These are phyloP conservation scores for Didymella glomerata DNA, from an alignment of 2,329 filamentous ascomycete genomes.

Conservation along the genomic window DNA sequence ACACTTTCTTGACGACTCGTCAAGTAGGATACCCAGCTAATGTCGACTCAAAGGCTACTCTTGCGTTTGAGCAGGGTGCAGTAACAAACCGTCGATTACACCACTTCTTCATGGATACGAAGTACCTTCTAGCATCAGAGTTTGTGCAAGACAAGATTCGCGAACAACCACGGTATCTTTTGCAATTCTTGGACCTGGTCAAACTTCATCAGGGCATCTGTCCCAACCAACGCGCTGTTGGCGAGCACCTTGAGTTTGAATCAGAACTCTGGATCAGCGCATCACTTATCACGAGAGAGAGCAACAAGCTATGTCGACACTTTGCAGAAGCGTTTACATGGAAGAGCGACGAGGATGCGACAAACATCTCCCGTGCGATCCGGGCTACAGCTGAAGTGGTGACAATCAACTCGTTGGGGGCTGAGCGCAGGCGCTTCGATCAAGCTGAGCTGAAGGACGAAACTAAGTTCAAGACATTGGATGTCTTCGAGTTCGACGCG, in stretches of 20 bases:
- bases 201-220: constrained; percentile 98
- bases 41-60: constrained; percentile 82
- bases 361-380: constrained; percentile 74
- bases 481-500: constrained; percentile 80
- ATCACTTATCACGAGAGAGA: constrained; percentile 90
- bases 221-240: constrained; percentile 88
- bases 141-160: constrained; percentile 88
- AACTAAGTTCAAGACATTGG: constrained; percentile 79
- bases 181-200: constrained; percentile 94
- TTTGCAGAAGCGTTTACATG: constrained; percentile 86
- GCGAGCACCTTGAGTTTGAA: constrained; percentile 97
- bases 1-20: constrained; percentile 94
- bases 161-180: constrained; percentile 82
- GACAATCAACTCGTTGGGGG: constrained; percentile 87
- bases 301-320: constrained; percentile 89
- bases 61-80: constrained; percentile 93
- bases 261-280: constrained; percentile 98
- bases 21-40: constrained; percentile 95
- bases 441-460: constrained; percentile 89
- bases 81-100: constrained; percentile 96
- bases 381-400: constrained; percentile 79
- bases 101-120: constrained; percentile 95
- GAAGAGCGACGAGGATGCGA: constrained; percentile 69
- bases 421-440: constrained; percentile 85
- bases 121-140: constrained; percentile 86